Conservation (phyloP, 208 protist genomes). For the Leishmania gerbilli region DNA sequence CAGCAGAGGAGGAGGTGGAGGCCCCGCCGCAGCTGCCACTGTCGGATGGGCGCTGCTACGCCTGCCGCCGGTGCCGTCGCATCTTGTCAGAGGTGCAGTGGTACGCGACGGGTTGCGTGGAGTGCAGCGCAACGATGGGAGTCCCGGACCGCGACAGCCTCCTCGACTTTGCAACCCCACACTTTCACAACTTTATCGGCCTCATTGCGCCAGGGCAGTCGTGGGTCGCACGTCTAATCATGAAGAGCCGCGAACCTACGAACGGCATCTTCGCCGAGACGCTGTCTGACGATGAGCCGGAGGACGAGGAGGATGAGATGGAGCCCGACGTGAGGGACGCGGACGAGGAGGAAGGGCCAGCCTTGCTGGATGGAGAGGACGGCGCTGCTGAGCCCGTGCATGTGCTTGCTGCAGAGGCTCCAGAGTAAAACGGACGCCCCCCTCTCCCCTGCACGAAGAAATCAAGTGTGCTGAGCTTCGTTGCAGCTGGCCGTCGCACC, state of each 20-base stretch:
- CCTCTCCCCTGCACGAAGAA: neutral
- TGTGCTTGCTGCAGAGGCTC: neutral
- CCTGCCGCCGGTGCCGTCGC: conserved; percentile 78
- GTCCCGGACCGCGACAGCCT: conserved; percentile 57
- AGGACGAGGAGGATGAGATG: conserved; percentile 27
- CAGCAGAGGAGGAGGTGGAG: conserved; percentile 35
- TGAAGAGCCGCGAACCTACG: conserved; percentile 29
- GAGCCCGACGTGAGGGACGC: conserved; percentile 23
- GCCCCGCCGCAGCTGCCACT: conserved; percentile 77
- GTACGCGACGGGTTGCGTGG: conserved; percentile 65
- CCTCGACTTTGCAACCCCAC: conserved; percentile 69
- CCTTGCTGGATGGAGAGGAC: neutral
- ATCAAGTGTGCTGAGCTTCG: neutral
- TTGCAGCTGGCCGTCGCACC: neutral
- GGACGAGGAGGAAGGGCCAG: conserved; percentile 17
- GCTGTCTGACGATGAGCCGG: conserved; percentile 55
- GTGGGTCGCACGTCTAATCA: conserved; percentile 87
- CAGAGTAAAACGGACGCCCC: neutral
- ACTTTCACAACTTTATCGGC: conserved; percentile 87
- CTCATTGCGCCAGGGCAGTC: conserved; percentile 81
- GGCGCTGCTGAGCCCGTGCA: neutral
- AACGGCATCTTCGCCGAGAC: conserved; percentile 83
- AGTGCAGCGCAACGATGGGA: conserved; percentile 69
- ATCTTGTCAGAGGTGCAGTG: conserved; percentile 80
- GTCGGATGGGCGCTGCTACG: conserved; percentile 69